Base-by-base conservation (phyloP, 371 early-diverging fungal species). In the Mucor racemosus region DNA sequence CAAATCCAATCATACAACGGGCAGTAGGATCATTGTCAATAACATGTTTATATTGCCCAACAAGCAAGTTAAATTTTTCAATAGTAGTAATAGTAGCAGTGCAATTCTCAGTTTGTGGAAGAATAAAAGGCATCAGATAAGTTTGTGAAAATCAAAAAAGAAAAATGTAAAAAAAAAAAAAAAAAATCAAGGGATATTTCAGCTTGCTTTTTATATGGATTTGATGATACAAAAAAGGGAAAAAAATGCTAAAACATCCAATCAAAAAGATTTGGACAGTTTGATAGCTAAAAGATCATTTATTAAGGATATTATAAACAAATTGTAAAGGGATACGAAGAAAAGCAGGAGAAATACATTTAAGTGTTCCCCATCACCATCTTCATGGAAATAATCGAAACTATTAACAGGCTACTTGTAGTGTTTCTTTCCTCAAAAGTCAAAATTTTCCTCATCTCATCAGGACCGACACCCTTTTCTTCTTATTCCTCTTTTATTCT, bases 1-100 rank as follows among this genome's bases (percentile, higher is more conserved):
- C 58, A 36, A 67, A 67, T 7, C 67, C 67, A 46, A 67, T 55
- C 65, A 69, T 61, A 48, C 69, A 66, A 17, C 62, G 36, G 21
- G 58, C 67, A 19, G 60, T 63, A 46, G 67, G 19, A 17, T 56
- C 59, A 14, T 48, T 59, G 42, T 60, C 50, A 40, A 67, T 62
- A 3, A 48, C 21, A 38, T 44, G 60, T 33, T 60, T 60, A 40
- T 68, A 64, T 19, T 50, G 26, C 42, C 58, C 44, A 31, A 67
- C 36, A 31, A 66, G 14, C 17, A 19, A 38, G 13, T 60, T 54
- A 26, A 66, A 58, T 58, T n/a, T 41, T 19, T 60, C 53, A 21
- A 60, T 13, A 5, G 35, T 35, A n/a, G n/a, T n/a, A n/a, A n/a
- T n/a, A n/a, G n/a, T n/a, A n/a, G n/a, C n/a, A 44, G 26, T 48